Conservation (phyloP, 305 asterid genomes). For the Stenogyne calaminthoides region DNA sequence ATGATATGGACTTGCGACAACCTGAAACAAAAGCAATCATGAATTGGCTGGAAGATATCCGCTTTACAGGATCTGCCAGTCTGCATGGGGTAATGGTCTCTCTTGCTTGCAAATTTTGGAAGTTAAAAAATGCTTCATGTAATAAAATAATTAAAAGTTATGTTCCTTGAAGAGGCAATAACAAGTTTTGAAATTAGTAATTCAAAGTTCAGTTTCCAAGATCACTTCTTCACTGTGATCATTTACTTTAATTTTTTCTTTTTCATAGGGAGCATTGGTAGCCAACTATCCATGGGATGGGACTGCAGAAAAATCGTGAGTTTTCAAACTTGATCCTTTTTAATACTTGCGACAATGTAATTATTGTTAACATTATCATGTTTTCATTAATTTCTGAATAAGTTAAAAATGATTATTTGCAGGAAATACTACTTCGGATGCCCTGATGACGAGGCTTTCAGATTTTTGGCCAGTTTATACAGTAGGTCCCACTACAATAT, state of each 20-base stretch:
- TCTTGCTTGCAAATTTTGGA: slow-evolving; percentile 18
- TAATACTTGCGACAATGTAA: neutral
- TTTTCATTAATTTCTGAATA: neutral
- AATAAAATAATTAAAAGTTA: neutral
- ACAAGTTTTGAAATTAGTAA: neutral
- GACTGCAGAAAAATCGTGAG: slow-evolving; percentile 71
- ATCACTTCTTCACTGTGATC: neutral
- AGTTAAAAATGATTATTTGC: slow-evolving; percentile 29
- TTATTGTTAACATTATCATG: neutral
- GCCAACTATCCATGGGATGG: slow-evolving; percentile 99
- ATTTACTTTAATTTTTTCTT: slow-evolving; percentile 20
- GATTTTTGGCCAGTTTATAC: slow-evolving; percentile 73
- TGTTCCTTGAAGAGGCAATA: neutral
- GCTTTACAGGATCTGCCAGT: slow-evolving; percentile 90
- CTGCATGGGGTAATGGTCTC: slow-evolving; percentile 84
- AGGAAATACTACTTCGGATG: slow-evolving; percentile 83
- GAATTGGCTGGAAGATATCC: slow-evolving; percentile 74
- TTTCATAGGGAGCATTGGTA: slow-evolving; percentile 81
- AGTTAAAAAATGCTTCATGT: neutral
- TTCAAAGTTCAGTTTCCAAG: slow-evolving; percentile 7
- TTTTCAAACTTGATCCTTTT: slow-evolving; percentile 22
- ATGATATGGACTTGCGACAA: slow-evolving; percentile 77
- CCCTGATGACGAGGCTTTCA: slow-evolving; percentile 93
- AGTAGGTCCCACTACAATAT: slow-evolving; percentile 88
- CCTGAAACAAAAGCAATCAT: slow-evolving; percentile 96